Base-by-base conservation (phyloP, 2,329 filamentous ascomycete species). In the Trichoderma koningiopsis region DNA sequence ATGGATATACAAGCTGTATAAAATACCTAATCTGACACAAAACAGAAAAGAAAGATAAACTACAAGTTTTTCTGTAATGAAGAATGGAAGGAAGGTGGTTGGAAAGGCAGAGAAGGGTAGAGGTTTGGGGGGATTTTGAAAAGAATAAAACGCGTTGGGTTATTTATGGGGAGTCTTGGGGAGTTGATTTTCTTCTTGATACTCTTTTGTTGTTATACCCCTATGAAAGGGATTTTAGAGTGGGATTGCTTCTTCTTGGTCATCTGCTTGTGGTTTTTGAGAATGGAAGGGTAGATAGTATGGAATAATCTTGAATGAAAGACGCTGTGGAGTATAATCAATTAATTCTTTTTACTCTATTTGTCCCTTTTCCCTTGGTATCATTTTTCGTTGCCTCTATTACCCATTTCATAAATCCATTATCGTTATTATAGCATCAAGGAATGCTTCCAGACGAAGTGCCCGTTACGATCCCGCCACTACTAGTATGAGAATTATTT, bases 1-100 rank as follows among this genome's bases (percentile, higher is more conserved):
- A 53, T 55, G 61, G 61, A 61, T 47, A 61, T 24, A 61, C 58
- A 47, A 43, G 58, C 58, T 61, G 58, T 49, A 61, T 49, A 61
- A 49, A 49, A 35, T 35, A 35, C 33, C 58, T 61, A 61, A 47
- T 61, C 40, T 49, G 27, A 14, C 33, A 35, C 33, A 35, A 35
- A 37, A 40, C 58, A 61, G 58, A 61, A 49, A 31, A n/a, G n/a
- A 29, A n/a, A 31, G 31, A 33, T 33, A 4, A 47, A 43, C 19
- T 40, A 40, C 3, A 7, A 6, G 27, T 7, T 43, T 43, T 43
- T 43, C 40, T 43, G 40, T 43, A 43, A 43, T 43, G 10, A 43
- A 43, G 6, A 43, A 43, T n/a, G 40, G 40, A 43, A 40, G 37
- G 37, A 16, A 3, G 40, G 19, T 43, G 40, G 8, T n/a, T 43